phyloP scores from a whole-genome alignment of 441 rosid species.

The Erodium texanum region DNA sequence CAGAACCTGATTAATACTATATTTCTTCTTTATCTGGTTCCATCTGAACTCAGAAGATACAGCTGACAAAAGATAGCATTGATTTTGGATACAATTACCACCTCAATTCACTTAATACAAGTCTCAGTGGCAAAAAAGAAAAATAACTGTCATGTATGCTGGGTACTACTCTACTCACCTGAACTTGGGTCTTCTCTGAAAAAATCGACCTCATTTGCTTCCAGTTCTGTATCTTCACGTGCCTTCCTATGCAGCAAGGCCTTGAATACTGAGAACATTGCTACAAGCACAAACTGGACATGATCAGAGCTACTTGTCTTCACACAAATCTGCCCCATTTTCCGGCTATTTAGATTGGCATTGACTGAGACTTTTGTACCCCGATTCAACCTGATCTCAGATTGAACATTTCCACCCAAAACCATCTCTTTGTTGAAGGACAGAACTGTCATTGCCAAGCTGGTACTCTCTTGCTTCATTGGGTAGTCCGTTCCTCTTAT shows the following conservation, averaged over 20 bases:
- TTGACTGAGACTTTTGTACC: slow-evolving; percentile 43
- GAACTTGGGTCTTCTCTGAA: background rate
- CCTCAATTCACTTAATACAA: too few species aligned
- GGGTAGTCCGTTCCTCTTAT: slow-evolving; percentile 79
- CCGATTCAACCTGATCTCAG: slow-evolving; percentile 51
- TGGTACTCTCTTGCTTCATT: slow-evolving; percentile 44
- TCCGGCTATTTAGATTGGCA: slow-evolving; percentile 61
- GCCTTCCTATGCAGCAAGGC: slow-evolving; percentile 40
- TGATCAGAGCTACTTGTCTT: slow-evolving; percentile 64
- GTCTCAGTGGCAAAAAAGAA: too few species aligned
- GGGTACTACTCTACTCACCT: too few species aligned
- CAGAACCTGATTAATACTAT: too few species aligned
- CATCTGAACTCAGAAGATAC: too few species aligned
- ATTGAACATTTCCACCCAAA: slow-evolving; percentile 61
- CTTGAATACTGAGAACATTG: slow-evolving; percentile 47
- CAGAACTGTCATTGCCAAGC: slow-evolving; percentile 51
- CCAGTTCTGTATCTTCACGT: slow-evolving; percentile 23
- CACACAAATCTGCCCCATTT: slow-evolving; percentile 60
- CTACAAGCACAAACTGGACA: slow-evolving; percentile 54
- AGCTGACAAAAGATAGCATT: too few species aligned
- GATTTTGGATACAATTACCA: too few species aligned
- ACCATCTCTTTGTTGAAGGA: slow-evolving; percentile 63
- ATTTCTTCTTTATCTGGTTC: too few species aligned
- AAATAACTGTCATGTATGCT: too few species aligned
- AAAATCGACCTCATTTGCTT: slow-evolving; percentile 12